A percentile compares a stretch with the other conserved stretches of the same genome.
Conservation (phyloP, 176 grass and related monocot species). For the Stipa capillata region DNA sequence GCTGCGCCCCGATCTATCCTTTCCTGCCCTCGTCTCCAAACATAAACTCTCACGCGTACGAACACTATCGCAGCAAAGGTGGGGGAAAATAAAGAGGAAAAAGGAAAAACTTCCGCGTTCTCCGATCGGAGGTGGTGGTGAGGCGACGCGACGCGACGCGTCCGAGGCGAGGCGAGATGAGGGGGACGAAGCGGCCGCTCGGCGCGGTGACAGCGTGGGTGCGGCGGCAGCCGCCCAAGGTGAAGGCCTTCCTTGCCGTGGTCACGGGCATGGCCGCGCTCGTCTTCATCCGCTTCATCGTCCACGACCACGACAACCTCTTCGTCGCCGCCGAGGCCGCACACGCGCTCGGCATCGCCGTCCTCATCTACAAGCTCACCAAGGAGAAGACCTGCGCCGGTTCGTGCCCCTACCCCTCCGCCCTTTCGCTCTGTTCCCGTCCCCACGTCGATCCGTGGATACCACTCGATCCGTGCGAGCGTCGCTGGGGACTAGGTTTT, state of each 20-base stretch:
- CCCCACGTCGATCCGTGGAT: background rate
- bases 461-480: background rate
- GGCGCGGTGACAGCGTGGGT: constrained; percentile 62
- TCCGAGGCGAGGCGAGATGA: constrained; percentile 38
- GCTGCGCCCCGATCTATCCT: background rate
- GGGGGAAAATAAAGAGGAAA: too few species aligned
- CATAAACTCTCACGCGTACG: background rate
- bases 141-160: constrained; percentile 1
- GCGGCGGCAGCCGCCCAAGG: constrained; percentile 87
- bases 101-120: constrained; percentile 17
- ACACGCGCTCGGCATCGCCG: constrained; percentile 79
- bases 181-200: constrained; percentile 58
- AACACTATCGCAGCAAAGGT: background rate
- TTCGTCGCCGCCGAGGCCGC: constrained; percentile 93
- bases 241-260: constrained; percentile 95
- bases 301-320: constrained; percentile 97
- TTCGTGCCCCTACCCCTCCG: constrained; percentile 19
- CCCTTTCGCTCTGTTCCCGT: background rate
- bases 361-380: constrained; percentile 96
- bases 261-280: constrained; percentile 92
- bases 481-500: background rate
- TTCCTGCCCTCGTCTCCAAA: background rate
- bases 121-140: constrained; percentile 30
- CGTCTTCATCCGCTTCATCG: constrained; percentile 92
- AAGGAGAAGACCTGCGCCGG: constrained; percentile 98